Percentiles rank a stretch among this genome's conserved stretches.
Conservation (phyloP, 768 basidiomycete genomes). For the Ramaria sp. region DNA sequence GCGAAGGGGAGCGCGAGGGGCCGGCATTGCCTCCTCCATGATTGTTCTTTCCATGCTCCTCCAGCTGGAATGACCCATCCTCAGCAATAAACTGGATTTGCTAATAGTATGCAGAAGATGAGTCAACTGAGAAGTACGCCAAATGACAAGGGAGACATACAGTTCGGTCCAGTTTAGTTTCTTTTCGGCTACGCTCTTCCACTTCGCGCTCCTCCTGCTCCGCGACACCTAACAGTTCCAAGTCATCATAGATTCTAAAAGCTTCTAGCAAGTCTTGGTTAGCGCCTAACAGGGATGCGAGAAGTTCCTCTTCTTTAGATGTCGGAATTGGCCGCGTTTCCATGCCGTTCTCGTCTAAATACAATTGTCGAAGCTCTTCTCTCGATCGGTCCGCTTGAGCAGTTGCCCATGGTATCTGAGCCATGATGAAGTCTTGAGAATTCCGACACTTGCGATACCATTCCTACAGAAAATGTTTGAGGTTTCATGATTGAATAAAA, state of each 20-base stretch:
- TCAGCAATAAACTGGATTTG: slow-evolving; percentile 14
- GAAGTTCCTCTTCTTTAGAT: slow-evolving; percentile 58
- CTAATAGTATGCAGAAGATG: slow-evolving; percentile 6
- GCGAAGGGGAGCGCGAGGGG: slow-evolving; percentile 24
- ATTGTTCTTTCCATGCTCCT: slow-evolving; percentile 1
- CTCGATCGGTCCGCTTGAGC: slow-evolving; percentile 70
- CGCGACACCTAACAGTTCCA: slow-evolving; percentile 52
- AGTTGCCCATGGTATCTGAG: slow-evolving; percentile 87
- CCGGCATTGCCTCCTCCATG: slow-evolving; percentile 11
- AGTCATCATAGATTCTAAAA: slow-evolving; percentile 66
- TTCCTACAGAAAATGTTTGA: slow-evolving; percentile 42
- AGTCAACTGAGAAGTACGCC: neutral
- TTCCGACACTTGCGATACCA: slow-evolving; percentile 68
- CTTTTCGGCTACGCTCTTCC: slow-evolving; percentile 60
- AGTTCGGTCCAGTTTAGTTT: slow-evolving; percentile 52
- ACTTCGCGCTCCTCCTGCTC: slow-evolving; percentile 41
- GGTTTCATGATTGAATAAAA: no score
- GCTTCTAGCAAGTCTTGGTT: slow-evolving; percentile 62
- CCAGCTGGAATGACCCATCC: slow-evolving; percentile 14
- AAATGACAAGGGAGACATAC: slow-evolving; percentile 29
- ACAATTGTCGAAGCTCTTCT: slow-evolving; percentile 14
- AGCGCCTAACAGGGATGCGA: slow-evolving; percentile 61
- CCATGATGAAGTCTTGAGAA: slow-evolving; percentile 76
- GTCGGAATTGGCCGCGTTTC: slow-evolving; percentile 13
- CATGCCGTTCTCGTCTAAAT: slow-evolving; percentile 21